phyloP scores from a whole-genome alignment of 768 basidiomycete genomes.

The Suillus decipiens region DNA sequence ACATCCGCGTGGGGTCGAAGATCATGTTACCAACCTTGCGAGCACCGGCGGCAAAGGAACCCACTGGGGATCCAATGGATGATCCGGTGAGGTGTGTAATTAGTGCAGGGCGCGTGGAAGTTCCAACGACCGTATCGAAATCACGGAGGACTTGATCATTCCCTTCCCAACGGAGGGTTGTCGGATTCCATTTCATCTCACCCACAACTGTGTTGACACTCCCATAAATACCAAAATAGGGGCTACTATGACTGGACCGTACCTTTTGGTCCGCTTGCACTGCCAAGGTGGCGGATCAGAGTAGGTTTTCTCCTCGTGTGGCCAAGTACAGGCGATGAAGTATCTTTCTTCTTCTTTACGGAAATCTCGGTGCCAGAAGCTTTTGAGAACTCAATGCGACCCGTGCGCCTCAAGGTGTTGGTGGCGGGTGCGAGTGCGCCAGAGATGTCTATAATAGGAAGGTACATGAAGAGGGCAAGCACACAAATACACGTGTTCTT shows the following conservation, averaged over 20 bases:
- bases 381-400: constrained; percentile 57
- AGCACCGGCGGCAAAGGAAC: constrained; percentile 73
- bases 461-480: not conserved
- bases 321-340: constrained; percentile 43
- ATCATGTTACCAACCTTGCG: constrained; percentile 97
- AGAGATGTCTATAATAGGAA: constrained; percentile 20
- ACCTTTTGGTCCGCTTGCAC: constrained; percentile 73
- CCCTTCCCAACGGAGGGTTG: constrained; percentile 91
- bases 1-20: constrained; percentile 93
- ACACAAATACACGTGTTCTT: constrained; percentile 21
- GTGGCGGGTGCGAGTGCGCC: constrained; percentile 43
- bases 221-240: constrained; percentile 17
- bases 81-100: constrained; percentile 93
- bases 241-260: constrained; percentile 21
- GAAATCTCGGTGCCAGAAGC: constrained; percentile 35
- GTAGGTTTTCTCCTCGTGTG: constrained; percentile 76
- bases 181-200: constrained; percentile 98
- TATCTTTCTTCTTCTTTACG: constrained; percentile 58
- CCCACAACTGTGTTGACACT: constrained; percentile 68
- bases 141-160: constrained; percentile 91
- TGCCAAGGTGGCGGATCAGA: constrained; percentile 82
- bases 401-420: constrained; percentile 58
- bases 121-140: constrained; percentile 79
- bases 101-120: constrained; percentile 89
- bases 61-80: constrained; percentile 78